Conservation (phyloP, 2,329 filamentous ascomycete species). For the Penicillium sp. region DNA sequence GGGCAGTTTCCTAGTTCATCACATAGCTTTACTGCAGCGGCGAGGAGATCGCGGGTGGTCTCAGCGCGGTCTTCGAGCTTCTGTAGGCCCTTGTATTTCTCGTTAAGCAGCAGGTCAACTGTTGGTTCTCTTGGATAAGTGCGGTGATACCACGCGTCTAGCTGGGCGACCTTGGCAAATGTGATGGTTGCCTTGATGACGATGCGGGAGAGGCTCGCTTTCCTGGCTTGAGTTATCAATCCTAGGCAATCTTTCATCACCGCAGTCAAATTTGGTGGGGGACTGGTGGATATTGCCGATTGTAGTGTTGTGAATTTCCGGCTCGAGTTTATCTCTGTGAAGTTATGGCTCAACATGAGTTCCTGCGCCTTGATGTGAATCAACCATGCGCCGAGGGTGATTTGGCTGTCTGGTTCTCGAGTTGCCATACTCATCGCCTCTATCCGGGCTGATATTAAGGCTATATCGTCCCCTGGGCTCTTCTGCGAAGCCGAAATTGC, state of each 20-base stretch:
- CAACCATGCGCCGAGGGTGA: conserved; percentile 4
- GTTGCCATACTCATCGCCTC: conserved; percentile 1
- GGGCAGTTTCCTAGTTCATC: conserved; percentile 4
- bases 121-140: conserved; percentile 4
- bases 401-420: conserved; percentile 2
- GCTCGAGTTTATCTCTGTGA: conserved; percentile 1
- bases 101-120: neutral
- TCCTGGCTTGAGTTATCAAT: conserved; percentile 4
- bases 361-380: conserved; percentile 1
- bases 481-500: neutral
- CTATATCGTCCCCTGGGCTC: conserved; percentile 1
- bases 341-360: conserved; percentile 1
- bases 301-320: neutral
- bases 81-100: neutral
- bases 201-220: conserved; percentile 4
- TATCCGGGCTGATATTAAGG: conserved; percentile 1
- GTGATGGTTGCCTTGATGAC: neutral
- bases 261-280: neutral
- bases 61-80: neutral
- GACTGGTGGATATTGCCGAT: neutral
- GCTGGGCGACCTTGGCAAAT: conserved; percentile 1
- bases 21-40: conserved; percentile 1
- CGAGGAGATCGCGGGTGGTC: conserved; percentile 4
- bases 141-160: conserved; percentile 1
- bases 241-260: neutral